phyloP scores from a whole-genome alignment of 2,329 filamentous ascomycete species.

The Microdochium paspali region DNA sequence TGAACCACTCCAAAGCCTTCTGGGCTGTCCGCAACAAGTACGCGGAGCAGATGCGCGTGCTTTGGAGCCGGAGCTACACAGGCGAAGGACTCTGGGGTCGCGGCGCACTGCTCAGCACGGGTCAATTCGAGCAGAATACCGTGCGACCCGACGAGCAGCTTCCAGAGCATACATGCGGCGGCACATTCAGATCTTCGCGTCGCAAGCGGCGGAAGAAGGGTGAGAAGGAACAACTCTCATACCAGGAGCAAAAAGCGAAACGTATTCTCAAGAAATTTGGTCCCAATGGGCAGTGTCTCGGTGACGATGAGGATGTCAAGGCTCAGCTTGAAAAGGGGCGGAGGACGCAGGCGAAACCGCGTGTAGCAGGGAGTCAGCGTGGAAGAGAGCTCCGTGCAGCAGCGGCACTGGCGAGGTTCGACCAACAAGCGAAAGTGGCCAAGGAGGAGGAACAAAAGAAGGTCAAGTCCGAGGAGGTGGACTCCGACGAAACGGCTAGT shows the following conservation, averaged over 20 bases:
- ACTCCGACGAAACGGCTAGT: slow-evolving; percentile 19
- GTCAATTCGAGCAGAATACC: slow-evolving; percentile 45
- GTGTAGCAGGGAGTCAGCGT: slow-evolving; percentile 64
- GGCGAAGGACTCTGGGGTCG: slow-evolving; percentile 80
- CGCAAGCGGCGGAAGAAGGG: slow-evolving; percentile 50
- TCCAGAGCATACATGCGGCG: slow-evolving; percentile 70
- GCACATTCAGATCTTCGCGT: slow-evolving; percentile 58
- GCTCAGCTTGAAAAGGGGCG: slow-evolving; percentile 59
- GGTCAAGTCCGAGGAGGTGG: slow-evolving; percentile 25
- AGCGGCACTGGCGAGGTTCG: slow-evolving; percentile 67
- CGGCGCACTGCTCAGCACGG: slow-evolving; percentile 53
- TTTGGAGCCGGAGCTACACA: slow-evolving; percentile 64
- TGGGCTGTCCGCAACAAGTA: slow-evolving; percentile 72
- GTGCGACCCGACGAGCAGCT: slow-evolving; percentile 45
- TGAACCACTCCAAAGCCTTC: slow-evolving; percentile 79
- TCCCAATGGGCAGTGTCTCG: slow-evolving; percentile 56
- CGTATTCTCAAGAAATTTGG: slow-evolving; percentile 72
- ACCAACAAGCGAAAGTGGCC: slow-evolving; percentile 44
- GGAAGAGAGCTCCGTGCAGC: slow-evolving; percentile 69
- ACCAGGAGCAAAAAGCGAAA: slow-evolving; percentile 64
- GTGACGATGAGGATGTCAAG: slow-evolving; percentile 58
- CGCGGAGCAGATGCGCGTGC: slow-evolving; percentile 56
- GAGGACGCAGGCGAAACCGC: slow-evolving; percentile 53
- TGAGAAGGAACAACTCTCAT: slow-evolving; percentile 45
- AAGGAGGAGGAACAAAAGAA: slow-evolving; percentile 20